These are phyloP conservation scores for Neovahlkampfia damariscottae DNA, from an alignment of 78 protist species.

Conservation along the genomic window DNA sequence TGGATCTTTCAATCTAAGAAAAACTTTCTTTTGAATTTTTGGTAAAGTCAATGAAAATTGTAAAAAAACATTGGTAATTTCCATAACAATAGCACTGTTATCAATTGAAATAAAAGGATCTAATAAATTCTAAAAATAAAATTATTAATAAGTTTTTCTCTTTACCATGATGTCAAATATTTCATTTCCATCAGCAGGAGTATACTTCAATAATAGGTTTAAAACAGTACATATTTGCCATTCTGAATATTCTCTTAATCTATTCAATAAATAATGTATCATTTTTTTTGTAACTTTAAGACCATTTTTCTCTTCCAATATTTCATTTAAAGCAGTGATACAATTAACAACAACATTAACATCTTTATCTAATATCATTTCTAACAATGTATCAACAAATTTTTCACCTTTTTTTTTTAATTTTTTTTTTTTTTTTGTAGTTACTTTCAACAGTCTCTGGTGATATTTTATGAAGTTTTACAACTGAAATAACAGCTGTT, in stretches of 20 bases:
- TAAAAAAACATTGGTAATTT: conserved; percentile 56
- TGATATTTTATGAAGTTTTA: conserved; percentile 45
- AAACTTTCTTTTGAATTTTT: conserved; percentile 58
- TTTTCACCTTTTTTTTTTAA: conserved; percentile 2
- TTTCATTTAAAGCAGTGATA: conserved; percentile 59
- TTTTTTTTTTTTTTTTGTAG: no score
- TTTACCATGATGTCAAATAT: conserved; percentile 53
- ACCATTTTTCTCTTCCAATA: conserved; percentile 46
- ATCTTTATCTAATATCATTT: conserved; percentile 61
- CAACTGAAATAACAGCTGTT: conserved; percentile 67
- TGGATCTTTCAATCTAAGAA: conserved; percentile 49
- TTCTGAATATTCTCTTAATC: conserved; percentile 62
- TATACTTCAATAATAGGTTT: conserved; percentile 14
- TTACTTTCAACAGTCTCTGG: not conserved
- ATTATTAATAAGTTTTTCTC: no score
- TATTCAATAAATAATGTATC: conserved; percentile 30
- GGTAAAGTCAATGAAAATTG: conserved; percentile 50
- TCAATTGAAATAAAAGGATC: conserved; percentile 54
- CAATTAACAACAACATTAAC: conserved; percentile 55
- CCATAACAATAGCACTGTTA: conserved; percentile 68
- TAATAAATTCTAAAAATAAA: conserved; percentile 63
- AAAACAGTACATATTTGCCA: conserved; percentile 56
- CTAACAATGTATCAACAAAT: conserved; percentile 27
- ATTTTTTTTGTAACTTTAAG: conserved; percentile 27
- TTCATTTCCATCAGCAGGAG: conserved; percentile 34